These are phyloP conservation scores for Mikania micrantha DNA, from an alignment of 129 eudicot genomes.

Conservation along the genomic window DNA sequence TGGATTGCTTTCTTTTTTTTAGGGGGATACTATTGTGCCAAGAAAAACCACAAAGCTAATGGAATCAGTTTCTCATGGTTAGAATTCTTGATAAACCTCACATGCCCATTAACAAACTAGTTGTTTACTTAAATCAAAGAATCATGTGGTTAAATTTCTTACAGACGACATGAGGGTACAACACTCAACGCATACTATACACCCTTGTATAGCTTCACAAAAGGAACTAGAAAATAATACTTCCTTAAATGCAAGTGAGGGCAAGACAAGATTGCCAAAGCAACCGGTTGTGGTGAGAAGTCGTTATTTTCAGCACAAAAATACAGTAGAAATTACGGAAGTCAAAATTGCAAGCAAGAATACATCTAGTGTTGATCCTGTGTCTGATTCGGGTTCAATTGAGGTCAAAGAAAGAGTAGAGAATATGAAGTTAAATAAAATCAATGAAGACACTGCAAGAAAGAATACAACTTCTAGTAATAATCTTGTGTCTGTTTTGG, in stretches of 20 bases:
- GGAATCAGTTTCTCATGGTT: slow-evolving; percentile 38
- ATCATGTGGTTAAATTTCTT: slow-evolving; percentile 1
- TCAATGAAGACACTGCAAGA: too few species aligned
- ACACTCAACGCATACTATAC: slow-evolving; percentile 33
- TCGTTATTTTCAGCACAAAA: slow-evolving; percentile 44
- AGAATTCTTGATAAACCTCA: slow-evolving; percentile 14
- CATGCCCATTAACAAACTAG: not conserved
- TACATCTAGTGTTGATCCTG: slow-evolving; percentile 16
- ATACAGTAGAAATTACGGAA: slow-evolving; percentile 18
- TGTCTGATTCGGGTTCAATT: slow-evolving; percentile 3
- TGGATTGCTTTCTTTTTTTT: slow-evolving; percentile 11
- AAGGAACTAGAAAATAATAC: slow-evolving; percentile 31
- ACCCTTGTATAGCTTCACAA: slow-evolving; percentile 49
- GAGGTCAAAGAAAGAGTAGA: slow-evolving; percentile 16
- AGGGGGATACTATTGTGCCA: slow-evolving; percentile 30
- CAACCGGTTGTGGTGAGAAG: slow-evolving; percentile 42
- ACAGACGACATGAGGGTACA: slow-evolving; percentile 16
- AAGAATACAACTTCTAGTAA: too few species aligned
- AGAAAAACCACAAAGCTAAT: slow-evolving; percentile 17
- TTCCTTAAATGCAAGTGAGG: slow-evolving; percentile 17
- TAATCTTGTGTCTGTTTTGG: too few species aligned
- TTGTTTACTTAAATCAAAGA: not conserved
- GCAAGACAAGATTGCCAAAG: slow-evolving; percentile 29
- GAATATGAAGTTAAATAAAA: slow-evolving; percentile 13
- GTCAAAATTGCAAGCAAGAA: not conserved